phyloP scores from a whole-genome alignment of 805 yeast species.

The Metschnikowia lachancei region DNA sequence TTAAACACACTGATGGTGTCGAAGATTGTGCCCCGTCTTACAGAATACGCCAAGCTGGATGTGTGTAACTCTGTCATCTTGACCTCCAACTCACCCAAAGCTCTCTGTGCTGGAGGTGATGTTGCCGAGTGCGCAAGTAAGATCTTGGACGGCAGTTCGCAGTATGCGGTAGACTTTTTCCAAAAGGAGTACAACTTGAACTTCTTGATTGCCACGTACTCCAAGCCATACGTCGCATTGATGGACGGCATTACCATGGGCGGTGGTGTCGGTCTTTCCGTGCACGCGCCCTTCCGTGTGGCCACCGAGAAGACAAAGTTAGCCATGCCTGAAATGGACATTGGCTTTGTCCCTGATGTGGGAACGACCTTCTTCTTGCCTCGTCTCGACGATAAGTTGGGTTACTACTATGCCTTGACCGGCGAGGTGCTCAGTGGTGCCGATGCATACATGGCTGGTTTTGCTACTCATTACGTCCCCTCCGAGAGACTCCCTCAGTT shows the following conservation, averaged over 20 bases:
- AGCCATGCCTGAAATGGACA: conserved; percentile 98
- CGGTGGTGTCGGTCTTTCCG: conserved; percentile 91
- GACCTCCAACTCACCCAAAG: conserved; percentile 60
- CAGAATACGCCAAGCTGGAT: conserved; percentile 71
- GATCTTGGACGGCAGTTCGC: conserved; percentile 47
- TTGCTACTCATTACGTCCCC: conserved; percentile 87
- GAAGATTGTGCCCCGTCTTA: conserved; percentile 66
- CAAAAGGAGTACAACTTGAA: conserved; percentile 77
- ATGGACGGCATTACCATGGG: conserved; percentile 97
- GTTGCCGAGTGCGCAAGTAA: conserved; percentile 73
- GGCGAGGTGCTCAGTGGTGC: conserved; percentile 74
- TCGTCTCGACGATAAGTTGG: conserved; percentile 75
- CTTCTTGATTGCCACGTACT: conserved; percentile 73
- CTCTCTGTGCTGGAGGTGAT: conserved; percentile 97
- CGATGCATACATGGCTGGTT: conserved; percentile 80
- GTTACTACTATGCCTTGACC: conserved; percentile 82
- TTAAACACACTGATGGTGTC: conserved; percentile 72
- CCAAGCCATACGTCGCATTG: conserved; percentile 81
- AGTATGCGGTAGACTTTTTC: conserved; percentile 63
- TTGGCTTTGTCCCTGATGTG: conserved; percentile 95
- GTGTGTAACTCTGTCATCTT: conserved; percentile 64
- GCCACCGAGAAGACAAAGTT: conserved; percentile 89
- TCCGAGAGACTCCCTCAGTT: conserved; percentile 60
- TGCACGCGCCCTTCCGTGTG: conserved; percentile 87
- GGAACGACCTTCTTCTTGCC: conserved; percentile 91